phyloP scores from a whole-genome alignment of 768 basidiomycete species.

The Psilocybe sp. region DNA sequence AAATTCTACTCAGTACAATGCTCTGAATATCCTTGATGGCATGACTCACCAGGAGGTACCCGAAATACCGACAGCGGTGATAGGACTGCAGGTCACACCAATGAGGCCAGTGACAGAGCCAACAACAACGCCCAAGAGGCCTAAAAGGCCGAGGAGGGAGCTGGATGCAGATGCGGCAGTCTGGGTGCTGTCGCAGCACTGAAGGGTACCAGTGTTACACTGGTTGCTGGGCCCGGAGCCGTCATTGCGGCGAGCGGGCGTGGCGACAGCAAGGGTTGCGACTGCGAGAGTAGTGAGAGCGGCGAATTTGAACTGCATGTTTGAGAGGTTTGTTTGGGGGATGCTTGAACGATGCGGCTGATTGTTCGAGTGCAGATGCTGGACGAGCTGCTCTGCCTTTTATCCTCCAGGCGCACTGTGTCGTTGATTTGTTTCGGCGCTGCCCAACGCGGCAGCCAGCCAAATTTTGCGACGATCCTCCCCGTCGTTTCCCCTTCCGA shows the following conservation, averaged over 20 bases:
- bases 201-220: slow-evolving; percentile 5
- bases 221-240: background rate
- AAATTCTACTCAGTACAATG: background rate
- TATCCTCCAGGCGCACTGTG: too few species aligned
- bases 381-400: too few species aligned
- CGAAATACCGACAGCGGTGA: slow-evolving; percentile 11
- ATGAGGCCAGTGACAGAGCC: slow-evolving; percentile 6
- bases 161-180: background rate
- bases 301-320: too few species aligned
- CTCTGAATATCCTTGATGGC: too few species aligned
- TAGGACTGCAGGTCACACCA: slow-evolving; percentile 15
- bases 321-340: too few species aligned
- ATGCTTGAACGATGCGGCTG: too few species aligned
- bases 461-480: too few species aligned
- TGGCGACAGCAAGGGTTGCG: background rate
- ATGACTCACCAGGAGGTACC: slow-evolving; percentile 12
- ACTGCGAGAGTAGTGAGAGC: too few species aligned
- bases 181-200: slow-evolving; percentile 5
- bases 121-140: slow-evolving; percentile 14
- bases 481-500: too few species aligned
- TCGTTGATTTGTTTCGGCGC: too few species aligned
- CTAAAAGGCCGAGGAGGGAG: slow-evolving; percentile 12
- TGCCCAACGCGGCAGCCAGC: too few species aligned
- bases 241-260: background rate
- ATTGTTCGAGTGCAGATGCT: too few species aligned